phyloP scores from a whole-genome alignment of 75 land plant genomes.

The Sequoia sempervirens region DNA sequence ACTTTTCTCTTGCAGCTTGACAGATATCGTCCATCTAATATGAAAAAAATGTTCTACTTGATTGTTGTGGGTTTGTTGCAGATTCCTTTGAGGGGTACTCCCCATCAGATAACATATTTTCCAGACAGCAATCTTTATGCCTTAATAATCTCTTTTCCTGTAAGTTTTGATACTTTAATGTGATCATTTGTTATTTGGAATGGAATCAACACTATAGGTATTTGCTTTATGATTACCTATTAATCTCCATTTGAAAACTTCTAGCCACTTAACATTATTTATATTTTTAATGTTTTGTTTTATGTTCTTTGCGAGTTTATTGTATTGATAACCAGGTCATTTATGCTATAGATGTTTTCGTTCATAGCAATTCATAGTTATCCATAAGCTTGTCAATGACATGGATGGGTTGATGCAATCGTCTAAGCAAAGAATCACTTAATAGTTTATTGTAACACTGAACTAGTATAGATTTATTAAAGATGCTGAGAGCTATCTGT shows the following conservation, averaged over 20 bases:
- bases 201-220: not conserved
- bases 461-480: no score
- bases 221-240: not conserved
- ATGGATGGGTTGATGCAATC: not conserved
- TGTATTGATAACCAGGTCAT: not conserved
- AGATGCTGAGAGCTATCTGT: no score
- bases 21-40: not conserved
- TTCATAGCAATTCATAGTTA: not conserved
- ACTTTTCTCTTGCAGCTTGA: not conserved
- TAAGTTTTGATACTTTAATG: conserved; percentile 28
- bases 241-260: not conserved
- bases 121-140: conserved; percentile 89
- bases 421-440: not conserved
- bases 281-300: not conserved
- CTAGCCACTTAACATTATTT: not conserved
- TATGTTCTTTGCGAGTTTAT: not conserved
- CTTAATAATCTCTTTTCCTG: conserved; percentile 85
- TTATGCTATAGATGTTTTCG: not conserved
- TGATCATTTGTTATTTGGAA: not conserved
- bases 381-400: not conserved
- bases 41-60: not conserved
- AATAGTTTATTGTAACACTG: not conserved
- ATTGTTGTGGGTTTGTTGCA: conserved; percentile 21
- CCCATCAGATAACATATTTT: conserved; percentile 94
- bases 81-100: conserved; percentile 91